These are phyloP conservation scores for Chytridium lagenaria DNA, from an alignment of 371 early-diverging fungal genomes.

Conservation along the genomic window DNA sequence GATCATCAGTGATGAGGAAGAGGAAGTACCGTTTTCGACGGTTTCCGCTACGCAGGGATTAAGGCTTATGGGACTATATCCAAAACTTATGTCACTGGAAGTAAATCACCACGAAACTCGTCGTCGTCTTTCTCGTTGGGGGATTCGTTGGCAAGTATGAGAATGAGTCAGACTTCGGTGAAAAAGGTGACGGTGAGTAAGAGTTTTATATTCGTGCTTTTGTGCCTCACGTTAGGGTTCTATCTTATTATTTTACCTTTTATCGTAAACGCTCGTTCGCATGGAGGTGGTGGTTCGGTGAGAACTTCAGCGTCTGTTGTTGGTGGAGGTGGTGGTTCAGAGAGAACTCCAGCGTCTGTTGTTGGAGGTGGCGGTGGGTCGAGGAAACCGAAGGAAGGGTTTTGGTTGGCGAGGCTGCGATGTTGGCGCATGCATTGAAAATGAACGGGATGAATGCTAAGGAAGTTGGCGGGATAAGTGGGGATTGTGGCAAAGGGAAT, in stretches of 20 bases:
- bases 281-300: neutral
- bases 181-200: neutral
- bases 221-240: neutral
- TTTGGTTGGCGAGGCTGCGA: constrained; percentile 31
- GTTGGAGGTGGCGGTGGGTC: neutral
- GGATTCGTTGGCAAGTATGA: neutral
- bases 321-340: neutral
- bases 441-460: neutral
- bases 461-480: neutral
- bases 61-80: neutral
- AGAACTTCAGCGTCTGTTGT: neutral
- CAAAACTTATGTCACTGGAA: neutral
- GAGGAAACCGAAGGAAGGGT: neutral
- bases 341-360: neutral
- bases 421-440: neutral
- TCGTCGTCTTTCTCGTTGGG: neutral
- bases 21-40: neutral
- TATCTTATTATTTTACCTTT: neutral
- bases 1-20: constrained; percentile 20
- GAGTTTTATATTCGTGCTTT: neutral
- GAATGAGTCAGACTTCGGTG: neutral
- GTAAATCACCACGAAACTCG: neutral
- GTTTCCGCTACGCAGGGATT: neutral
- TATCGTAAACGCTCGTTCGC: neutral
- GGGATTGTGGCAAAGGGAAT: neutral